Evolutionary conservation across 495 filamentous ascomycete genomes (phyloP), one percentile per base, ranked within the genome.

Genomic region (Ramalina peruviana): DNA sequence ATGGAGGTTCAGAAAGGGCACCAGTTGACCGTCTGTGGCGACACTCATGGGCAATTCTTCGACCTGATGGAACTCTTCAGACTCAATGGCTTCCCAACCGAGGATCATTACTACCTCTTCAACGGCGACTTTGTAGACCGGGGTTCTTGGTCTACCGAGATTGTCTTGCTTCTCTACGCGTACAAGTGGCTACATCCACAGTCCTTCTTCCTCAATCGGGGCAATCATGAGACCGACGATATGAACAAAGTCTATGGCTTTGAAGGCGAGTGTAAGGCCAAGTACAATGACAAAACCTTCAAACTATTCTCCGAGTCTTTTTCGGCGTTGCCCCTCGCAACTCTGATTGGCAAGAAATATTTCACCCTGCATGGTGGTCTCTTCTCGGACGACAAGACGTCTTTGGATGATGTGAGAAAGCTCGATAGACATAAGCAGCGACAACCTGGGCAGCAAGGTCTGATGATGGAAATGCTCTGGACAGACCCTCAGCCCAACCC

Each of bases 391-490:
- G 92, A 99, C 66, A 93, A 92, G 49, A 80, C 85, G 38, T 83
- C 84, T 2, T 69, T 99, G 27, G 85, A 97, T 57, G 93, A 98
- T 58, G 86, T 99, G 58, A 75, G 93, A 44, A 93, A 90, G 67
- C 72, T 97, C 37, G 79, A 97, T 63, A 77, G 92, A 56, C 89
- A 96, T 67, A 80, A 76, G 64, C 93, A 97, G 69, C 76, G 86
- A 25, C 92, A 99, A 60, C 92, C 92, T n/a, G 93, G 93, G 20
- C 92, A 97, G 63, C 65, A 81, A 40, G 92, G 92, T 27, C 69
- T 99, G 57, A 99, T 99, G 92, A 97, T 99, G 92, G 92, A 99
- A 65, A 99, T 99, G 93, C 78, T 99, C 17, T 99, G 92, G 92
- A 97, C 92, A 1, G 92, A 99, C 61, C 92, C 92, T 12, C 92